Conservation (phyloP, 208 protist species). For the Leishmania martiniquensis region DNA sequence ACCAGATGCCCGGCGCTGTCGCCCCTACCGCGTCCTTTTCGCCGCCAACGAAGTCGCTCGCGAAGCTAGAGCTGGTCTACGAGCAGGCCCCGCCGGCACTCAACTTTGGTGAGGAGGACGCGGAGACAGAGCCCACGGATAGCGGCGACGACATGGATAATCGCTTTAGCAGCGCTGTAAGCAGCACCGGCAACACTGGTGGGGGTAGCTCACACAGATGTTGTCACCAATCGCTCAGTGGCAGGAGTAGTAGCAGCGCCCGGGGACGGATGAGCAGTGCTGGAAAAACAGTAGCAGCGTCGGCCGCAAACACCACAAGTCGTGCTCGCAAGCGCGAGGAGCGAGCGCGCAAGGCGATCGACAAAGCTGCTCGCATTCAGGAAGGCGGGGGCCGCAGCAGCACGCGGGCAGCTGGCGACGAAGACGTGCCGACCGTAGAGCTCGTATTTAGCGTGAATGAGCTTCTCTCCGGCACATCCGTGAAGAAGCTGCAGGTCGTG, state of each 20-base stretch:
- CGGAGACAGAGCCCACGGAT: slow-evolving; percentile 12
- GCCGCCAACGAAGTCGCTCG: slow-evolving; percentile 4
- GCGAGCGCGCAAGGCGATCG: slow-evolving; percentile 25
- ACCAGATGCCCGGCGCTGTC: slow-evolving; percentile 20
- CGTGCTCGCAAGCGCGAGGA: slow-evolving; percentile 39
- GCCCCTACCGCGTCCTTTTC: slow-evolving; percentile 1
- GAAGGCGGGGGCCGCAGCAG: slow-evolving; percentile 6
- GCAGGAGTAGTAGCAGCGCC: neutral
- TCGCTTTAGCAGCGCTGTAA: slow-evolving; percentile 17
- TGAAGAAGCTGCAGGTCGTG: slow-evolving; percentile 77
- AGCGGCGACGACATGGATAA: slow-evolving; percentile 30
- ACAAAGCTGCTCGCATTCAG: slow-evolving; percentile 22
- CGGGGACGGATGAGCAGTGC: neutral
- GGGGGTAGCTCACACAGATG: slow-evolving; percentile 1
- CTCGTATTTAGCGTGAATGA: slow-evolving; percentile 61
- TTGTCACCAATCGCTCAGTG: slow-evolving; percentile 8
- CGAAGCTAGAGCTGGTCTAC: slow-evolving; percentile 36
- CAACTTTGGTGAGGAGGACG: slow-evolving; percentile 24
- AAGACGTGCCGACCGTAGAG: slow-evolving; percentile 49
- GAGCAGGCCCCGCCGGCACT: slow-evolving; percentile 22
- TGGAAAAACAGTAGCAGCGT: neutral
- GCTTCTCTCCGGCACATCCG: slow-evolving; percentile 58
- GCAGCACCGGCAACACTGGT: slow-evolving; percentile 9
- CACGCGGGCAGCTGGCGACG: slow-evolving; percentile 2
- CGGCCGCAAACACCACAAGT: neutral